phyloP scores from a whole-genome alignment of 768 basidiomycete genomes.

The Botryobasidium botryosum region DNA sequence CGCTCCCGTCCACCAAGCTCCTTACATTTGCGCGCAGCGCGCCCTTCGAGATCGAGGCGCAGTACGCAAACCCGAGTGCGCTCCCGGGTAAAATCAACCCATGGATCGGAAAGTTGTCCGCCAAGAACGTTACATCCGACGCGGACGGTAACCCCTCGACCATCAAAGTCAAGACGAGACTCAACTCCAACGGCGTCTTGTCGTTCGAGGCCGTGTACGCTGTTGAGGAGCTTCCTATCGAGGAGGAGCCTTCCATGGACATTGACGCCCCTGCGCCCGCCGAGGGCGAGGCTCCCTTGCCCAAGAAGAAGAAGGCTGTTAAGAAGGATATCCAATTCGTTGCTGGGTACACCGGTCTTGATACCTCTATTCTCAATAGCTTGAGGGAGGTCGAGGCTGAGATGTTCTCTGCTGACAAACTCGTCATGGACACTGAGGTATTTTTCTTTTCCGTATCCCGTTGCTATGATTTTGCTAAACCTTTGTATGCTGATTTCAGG shows the following conservation, averaged over 20 bases:
- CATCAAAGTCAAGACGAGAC: conserved; percentile 80
- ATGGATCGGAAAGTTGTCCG: conserved; percentile 66
- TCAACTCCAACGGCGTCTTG: conserved; percentile 75
- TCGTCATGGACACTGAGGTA: conserved; percentile 95
- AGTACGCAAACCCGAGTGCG: conserved; percentile 49
- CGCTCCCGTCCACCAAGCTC: conserved; percentile 84
- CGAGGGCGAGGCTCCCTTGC: conserved; percentile 32
- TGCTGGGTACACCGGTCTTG: conserved; percentile 44
- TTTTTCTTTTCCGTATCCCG: conserved; percentile 15
- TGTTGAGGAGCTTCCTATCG: conserved; percentile 48
- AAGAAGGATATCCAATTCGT: conserved; percentile 66
- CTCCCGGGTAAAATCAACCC: conserved; percentile 75
- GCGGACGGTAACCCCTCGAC: conserved; percentile 55
- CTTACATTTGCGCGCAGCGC: conserved; percentile 87
- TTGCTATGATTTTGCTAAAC: background rate
- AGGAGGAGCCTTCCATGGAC: conserved; percentile 71
- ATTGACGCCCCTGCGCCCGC: conserved; percentile 32
- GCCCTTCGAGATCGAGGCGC: conserved; percentile 74
- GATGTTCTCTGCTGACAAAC: conserved; percentile 86
- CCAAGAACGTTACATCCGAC: conserved; percentile 56
- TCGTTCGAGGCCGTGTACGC: conserved; percentile 73
- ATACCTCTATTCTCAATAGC: conserved; percentile 42
- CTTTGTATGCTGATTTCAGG: too few relatives aligned
- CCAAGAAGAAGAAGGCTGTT: conserved; percentile 76
- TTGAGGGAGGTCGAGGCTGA: conserved; percentile 68